Evolutionary conservation across 2,329 filamentous ascomycete species (phyloP).

Genomic region (Claviceps capensis): DNA sequence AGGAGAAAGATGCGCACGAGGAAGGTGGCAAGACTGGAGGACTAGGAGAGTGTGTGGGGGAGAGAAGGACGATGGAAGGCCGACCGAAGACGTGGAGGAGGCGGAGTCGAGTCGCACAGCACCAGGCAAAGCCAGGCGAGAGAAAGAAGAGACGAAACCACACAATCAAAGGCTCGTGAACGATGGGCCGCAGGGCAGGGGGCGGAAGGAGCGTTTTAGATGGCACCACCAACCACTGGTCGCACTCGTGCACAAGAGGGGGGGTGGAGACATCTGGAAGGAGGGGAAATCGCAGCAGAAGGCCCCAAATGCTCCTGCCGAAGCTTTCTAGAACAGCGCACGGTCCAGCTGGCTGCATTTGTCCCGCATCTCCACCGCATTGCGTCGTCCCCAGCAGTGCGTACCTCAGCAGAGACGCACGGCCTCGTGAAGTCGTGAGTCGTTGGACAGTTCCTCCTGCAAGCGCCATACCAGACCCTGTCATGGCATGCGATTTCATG

Average conservation of each 20-base stretch:
- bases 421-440: too few relatives aligned
- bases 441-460: too few relatives aligned
- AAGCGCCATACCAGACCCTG: too few relatives aligned
- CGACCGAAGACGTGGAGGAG: neutral
- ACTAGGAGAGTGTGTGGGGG: neutral
- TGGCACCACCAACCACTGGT: too few relatives aligned
- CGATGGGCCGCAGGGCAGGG: neutral
- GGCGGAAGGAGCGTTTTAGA: neutral
- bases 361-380: conserved; percentile 3
- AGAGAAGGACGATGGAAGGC: neutral
- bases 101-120: neutral
- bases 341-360: conserved; percentile 8
- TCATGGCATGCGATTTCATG: too few relatives aligned
- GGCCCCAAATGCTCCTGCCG: conserved; percentile 5
- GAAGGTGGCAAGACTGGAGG: neutral
- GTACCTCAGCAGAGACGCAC: too few relatives aligned
- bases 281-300: conserved; percentile 1
- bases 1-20: neutral
- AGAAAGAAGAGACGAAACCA: neutral
- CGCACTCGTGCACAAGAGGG: too few relatives aligned
- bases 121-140: neutral
- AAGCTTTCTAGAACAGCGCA: conserved; percentile 17
- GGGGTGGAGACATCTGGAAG: conserved; percentile 1
- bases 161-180: neutral
- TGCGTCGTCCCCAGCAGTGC: too few relatives aligned